Percentiles rank a stretch among this genome's conserved stretches.
phyloP scores from a whole-genome alignment of 2,329 filamentous ascomycete genomes.

The Aureobasidium subglaciale region DNA sequence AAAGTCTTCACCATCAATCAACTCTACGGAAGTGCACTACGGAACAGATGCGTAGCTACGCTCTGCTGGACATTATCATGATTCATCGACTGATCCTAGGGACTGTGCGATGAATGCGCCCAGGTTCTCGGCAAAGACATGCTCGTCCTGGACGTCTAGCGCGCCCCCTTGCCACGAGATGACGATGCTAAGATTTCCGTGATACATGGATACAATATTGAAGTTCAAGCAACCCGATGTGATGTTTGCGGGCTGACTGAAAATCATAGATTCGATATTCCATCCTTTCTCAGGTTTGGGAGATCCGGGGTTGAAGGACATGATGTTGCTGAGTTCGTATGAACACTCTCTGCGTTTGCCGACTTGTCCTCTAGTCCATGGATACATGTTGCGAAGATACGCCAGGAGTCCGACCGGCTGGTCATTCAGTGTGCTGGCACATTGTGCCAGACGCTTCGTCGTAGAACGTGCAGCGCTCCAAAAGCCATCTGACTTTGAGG shows the following conservation, averaged over 20 bases:
- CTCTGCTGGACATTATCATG: neutral
- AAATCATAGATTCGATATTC: constrained; percentile 32
- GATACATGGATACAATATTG: constrained; percentile 36
- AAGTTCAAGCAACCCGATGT: constrained; percentile 34
- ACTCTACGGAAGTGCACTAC: too few relatives aligned
- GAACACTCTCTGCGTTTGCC: constrained; percentile 34
- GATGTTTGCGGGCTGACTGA: constrained; percentile 39
- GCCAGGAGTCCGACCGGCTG: constrained; percentile 39
- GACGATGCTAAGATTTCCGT: constrained; percentile 33
- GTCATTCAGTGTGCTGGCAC: constrained; percentile 29
- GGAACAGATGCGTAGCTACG: too few relatives aligned
- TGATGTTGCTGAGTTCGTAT: constrained; percentile 43
- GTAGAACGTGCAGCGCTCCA: constrained; percentile 31
- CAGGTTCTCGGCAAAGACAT: constrained; percentile 19
- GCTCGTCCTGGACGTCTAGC: constrained; percentile 32
- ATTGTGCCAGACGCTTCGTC: constrained; percentile 29
- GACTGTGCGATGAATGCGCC: neutral
- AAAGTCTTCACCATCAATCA: too few relatives aligned
- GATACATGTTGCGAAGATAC: constrained; percentile 34
- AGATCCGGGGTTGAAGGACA: constrained; percentile 28
- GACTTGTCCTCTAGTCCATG: constrained; percentile 35
- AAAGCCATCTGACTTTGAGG: neutral
- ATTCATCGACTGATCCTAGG: neutral
- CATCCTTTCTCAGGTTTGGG: constrained; percentile 5
- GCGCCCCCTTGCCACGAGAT: constrained; percentile 40